These are phyloP conservation scores for Malus sylvestris DNA, from an alignment of 306 rosid genomes.

Conservation along the genomic window DNA sequence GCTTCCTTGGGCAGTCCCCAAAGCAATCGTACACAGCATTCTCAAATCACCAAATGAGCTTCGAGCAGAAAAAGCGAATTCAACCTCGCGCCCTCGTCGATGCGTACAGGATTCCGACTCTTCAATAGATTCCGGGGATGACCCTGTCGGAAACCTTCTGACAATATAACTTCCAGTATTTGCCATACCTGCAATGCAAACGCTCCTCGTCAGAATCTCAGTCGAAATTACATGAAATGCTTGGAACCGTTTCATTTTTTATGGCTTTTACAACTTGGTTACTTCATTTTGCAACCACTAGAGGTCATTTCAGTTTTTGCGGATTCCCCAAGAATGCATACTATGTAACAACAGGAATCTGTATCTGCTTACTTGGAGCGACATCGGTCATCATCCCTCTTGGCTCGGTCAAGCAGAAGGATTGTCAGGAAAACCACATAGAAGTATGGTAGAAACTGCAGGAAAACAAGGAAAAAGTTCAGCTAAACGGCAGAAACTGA, in stretches of 20 bases:
- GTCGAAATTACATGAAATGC: constrained; percentile 1
- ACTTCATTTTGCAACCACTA: not conserved
- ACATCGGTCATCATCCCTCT: constrained; percentile 92
- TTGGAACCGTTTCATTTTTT: not conserved
- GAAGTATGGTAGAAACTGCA: constrained; percentile 92
- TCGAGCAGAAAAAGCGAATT: not conserved
- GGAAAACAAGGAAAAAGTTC: not conserved
- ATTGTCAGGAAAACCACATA: constrained; percentile 81
- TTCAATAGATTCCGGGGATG: constrained; percentile 79
- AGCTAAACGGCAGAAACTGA: not conserved
- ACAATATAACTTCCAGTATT: constrained; percentile 82
- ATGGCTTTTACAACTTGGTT: not conserved
- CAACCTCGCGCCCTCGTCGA: not conserved
- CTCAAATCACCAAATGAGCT: constrained; percentile 1
- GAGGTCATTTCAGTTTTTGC: not conserved
- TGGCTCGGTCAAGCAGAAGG: constrained; percentile 92
- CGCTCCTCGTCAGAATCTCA: constrained; percentile 3
- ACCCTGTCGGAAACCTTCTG: constrained; percentile 70
- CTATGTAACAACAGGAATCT: not conserved
- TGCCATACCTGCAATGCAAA: constrained; percentile 84
- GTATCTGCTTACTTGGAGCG: constrained; percentile 74
- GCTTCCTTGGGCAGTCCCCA: not conserved
- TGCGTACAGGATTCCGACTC: not conserved
- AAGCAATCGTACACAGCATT: constrained; percentile 4
- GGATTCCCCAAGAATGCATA: not conserved